Percentiles rank a stretch among this genome's conserved stretches.
These are phyloP conservation scores for Fomitopsis serialis DNA, from an alignment of 768 basidiomycete genomes.

Conservation along the genomic window DNA sequence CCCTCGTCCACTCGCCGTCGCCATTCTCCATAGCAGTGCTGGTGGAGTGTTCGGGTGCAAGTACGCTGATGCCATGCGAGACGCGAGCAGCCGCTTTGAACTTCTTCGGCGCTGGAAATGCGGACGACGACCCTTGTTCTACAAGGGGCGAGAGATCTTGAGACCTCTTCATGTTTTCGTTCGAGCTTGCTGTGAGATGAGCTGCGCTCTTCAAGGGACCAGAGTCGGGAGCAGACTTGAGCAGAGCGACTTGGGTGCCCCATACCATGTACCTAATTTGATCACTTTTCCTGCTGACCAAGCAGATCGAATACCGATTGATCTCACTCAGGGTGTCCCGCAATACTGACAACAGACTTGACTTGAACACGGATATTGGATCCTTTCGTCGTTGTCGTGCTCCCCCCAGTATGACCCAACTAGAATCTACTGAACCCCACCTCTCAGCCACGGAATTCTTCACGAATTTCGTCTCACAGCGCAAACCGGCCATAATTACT, in stretches of 20 bases:
- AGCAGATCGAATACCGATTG: too few relatives aligned
- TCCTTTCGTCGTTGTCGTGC: too few relatives aligned
- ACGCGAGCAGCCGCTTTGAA: slow-evolving; percentile 12
- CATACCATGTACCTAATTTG: too few relatives aligned
- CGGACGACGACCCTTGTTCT: slow-evolving; percentile 2
- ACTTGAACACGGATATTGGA: too few relatives aligned
- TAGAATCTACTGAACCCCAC: too few relatives aligned
- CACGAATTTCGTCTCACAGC: slow-evolving; percentile 17
- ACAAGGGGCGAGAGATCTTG: slow-evolving; percentile 2
- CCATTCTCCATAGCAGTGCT: slow-evolving; percentile 3
- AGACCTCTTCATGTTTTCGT: slow-evolving; percentile 1
- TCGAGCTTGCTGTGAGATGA: background rate
- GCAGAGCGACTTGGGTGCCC: background rate
- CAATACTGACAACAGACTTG: too few relatives aligned
- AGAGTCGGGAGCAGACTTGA: background rate
- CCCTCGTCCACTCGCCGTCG: slow-evolving; percentile 57
- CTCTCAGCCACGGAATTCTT: slow-evolving; percentile 17
- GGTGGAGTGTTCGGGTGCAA: background rate
- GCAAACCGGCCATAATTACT: slow-evolving; percentile 19
- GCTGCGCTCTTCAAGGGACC: background rate
- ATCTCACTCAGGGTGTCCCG: too few relatives aligned
- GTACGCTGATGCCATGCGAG: slow-evolving; percentile 7
- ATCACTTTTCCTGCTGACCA: background rate
- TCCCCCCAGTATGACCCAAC: too few relatives aligned
- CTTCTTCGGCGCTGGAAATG: slow-evolving; percentile 15